Evolutionary conservation across 106 monocot species (phyloP), one percentile per base, ranked within the genome.

Genomic region (Agapanthus africanus): DNA sequence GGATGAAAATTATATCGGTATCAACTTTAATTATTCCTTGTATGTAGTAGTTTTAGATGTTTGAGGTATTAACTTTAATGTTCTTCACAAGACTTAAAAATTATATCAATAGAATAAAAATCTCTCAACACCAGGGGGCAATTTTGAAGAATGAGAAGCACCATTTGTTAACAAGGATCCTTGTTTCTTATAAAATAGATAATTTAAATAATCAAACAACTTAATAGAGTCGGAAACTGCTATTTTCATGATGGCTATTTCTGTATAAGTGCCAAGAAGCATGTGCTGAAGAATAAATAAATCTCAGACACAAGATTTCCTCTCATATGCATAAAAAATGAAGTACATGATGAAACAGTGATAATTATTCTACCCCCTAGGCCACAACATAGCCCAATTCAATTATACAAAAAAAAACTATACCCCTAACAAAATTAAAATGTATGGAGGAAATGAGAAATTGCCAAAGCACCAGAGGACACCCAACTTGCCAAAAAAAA

Each of bases 311-410:
- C n/a, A n/a, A n/a, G n/a, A n/a, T n/a, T n/a, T n/a, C n/a, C n/a
- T n/a, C n/a, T n/a, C 66, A 41, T 41, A 40, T 42, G 66, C 66
- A 66, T 42, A 66, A 28, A 41, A 66, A 27, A 41, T 37, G n/a
- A 28, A 11, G 66, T 44, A 44, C 66, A 66, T 42, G 9, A 16
- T 28, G 16, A 15, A 66, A 42, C 66, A 57, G 56, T 30, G 56
- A 66, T 44, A 15, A 7, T 40, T 34, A 65, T 65, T 65, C 22
- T 38, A 32, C 7, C 11, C 27, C 62, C 62, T 64, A 64, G 64
- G 37, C 64, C 40, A 44, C 42, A 66, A 28, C 66, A 37, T 35
- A 66, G 66, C 11, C 2, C 46, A 15, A 47, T 47, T 15, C 19
- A 47, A 47, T 47, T 61, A 35, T 2, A 19, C n/a, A 15, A 44